Percentiles rank a stretch among this genome's conserved stretches.
Evolutionary conservation across 192 early-diverging fungal genomes (phyloP).

Genomic region (Backusella westeae): DNA sequence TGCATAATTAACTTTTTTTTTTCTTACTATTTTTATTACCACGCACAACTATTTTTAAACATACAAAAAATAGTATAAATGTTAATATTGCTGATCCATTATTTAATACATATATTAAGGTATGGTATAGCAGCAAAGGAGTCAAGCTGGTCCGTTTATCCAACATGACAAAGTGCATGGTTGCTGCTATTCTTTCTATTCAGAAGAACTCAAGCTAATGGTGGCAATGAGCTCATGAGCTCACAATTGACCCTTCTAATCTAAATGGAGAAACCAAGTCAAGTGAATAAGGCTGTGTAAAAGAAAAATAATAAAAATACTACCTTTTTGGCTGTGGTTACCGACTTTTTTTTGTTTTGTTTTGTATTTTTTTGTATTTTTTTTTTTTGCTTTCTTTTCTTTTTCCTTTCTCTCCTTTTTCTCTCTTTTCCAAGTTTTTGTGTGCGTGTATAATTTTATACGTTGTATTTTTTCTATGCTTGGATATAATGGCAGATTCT

Average conservation of each 20-base stretch:
- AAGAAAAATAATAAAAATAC: not conserved
- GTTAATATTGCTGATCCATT: not conserved
- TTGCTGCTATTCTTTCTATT: not conserved
- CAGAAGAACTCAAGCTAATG: not conserved
- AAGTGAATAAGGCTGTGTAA: not conserved
- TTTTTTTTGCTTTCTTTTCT: not conserved
- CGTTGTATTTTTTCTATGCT: not conserved
- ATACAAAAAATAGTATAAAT: not conserved
- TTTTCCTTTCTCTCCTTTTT: not conserved
- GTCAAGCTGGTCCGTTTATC: not conserved
- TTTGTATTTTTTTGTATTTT: not conserved
- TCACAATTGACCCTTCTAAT: not conserved
- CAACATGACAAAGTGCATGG: not conserved
- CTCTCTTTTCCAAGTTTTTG: not conserved
- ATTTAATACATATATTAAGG: not conserved
- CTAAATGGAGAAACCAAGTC: not conserved
- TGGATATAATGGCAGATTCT: not conserved
- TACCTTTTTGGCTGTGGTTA: not conserved
- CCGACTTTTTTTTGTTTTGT: not conserved
- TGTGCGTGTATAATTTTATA: not conserved
- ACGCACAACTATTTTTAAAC: not conserved
- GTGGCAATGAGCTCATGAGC: not conserved
- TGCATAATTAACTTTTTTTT: not conserved
- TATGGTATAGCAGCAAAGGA: not conserved
- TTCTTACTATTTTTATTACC: not conserved